These are phyloP conservation scores for Ceratocystis lukuohia DNA, from an alignment of 2,329 filamentous ascomycete species.

Conservation along the genomic window DNA sequence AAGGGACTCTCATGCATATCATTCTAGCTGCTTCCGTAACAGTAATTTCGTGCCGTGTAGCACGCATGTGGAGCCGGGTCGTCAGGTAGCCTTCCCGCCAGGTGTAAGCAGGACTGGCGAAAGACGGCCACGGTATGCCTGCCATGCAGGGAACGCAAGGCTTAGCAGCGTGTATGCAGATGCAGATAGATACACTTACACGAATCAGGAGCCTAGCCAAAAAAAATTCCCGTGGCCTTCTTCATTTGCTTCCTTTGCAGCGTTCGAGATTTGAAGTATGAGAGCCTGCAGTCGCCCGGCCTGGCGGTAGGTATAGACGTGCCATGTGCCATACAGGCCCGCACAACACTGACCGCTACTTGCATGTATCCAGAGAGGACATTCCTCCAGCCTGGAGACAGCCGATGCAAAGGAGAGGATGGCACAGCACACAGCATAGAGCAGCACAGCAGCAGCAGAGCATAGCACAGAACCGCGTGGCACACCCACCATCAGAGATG, in stretches of 20 bases:
- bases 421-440: too few relatives aligned
- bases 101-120: background rate
- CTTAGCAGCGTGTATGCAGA: background rate
- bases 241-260: background rate
- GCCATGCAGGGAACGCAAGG: background rate
- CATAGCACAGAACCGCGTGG: too few relatives aligned
- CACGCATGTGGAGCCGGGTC: background rate
- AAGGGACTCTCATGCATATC: background rate
- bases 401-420: too few relatives aligned
- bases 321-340: background rate
- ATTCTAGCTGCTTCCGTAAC: background rate
- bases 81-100: background rate
- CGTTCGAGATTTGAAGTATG: background rate
- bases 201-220: background rate
- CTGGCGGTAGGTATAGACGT: background rate
- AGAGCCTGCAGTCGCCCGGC: background rate
- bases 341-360: background rate
- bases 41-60: background rate
- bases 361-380: background rate
- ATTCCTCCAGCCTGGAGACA: too few relatives aligned
- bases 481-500: too few relatives aligned
- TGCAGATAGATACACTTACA: background rate
- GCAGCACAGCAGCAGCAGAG: too few relatives aligned
- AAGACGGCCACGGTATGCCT: background rate
- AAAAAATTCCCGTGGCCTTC: background rate